Percentiles rank a stretch among this genome's conserved stretches.
Conservation (phyloP, 495 filamentous ascomycete species). For the Xylaria curta region DNA sequence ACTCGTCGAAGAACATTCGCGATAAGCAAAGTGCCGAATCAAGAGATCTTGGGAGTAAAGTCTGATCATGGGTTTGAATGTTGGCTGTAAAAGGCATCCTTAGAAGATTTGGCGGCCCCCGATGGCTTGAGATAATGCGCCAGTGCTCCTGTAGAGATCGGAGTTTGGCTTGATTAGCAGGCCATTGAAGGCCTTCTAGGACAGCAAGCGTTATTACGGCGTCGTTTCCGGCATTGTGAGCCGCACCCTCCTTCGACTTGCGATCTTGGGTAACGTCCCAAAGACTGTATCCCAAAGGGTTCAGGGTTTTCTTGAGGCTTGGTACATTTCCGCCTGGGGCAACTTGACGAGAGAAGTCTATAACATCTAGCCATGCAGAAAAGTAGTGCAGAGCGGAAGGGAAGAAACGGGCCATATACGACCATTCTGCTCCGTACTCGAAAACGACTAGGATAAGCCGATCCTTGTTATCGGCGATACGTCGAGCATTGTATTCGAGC, state of each 20-base stretch:
- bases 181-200: slow-evolving; percentile 8
- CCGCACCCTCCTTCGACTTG: background rate
- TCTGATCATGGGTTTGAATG: background rate
- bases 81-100: slow-evolving; percentile 9
- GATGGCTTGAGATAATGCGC: slow-evolving; percentile 5
- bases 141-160: slow-evolving; percentile 1
- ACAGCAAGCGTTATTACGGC: slow-evolving; percentile 6
- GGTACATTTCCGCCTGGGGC: slow-evolving; percentile 2
- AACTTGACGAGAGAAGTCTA: background rate
- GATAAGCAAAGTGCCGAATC: background rate
- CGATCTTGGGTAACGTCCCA: background rate
- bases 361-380: slow-evolving; percentile 10
- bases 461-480: background rate
- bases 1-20: slow-evolving; percentile 6
- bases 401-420: slow-evolving; percentile 4
- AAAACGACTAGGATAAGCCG: slow-evolving; percentile 1
- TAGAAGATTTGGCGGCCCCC: background rate
- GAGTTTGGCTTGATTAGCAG: slow-evolving; percentile 2
- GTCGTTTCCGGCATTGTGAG: slow-evolving; percentile 12
- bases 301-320: slow-evolving; percentile 6
- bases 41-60: background rate
- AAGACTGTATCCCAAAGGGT: background rate
- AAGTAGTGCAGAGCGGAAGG: slow-evolving; percentile 4
- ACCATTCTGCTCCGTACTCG: slow-evolving; percentile 8
- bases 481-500: background rate